Base-by-base conservation (phyloP, 805 yeast species). In the Wickerhamomyces mucosus region DNA sequence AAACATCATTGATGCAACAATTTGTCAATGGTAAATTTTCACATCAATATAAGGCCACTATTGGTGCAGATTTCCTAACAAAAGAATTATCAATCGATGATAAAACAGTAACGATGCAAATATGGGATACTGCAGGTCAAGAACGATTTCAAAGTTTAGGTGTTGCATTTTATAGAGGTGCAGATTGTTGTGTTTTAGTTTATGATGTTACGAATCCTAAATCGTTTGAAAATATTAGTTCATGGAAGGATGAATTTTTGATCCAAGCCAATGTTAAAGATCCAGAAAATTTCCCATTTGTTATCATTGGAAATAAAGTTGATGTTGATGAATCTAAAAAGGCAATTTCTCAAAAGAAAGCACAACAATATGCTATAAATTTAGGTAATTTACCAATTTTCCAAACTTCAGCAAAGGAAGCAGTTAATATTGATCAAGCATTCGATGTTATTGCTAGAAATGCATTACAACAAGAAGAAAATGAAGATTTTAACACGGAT, bases 101-200 rank as follows among this genome's bases (percentile, higher is more conserved):
- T 56, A 50, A 53, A 36, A 48, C 59, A 11, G 69, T 65, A 12
- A 63, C 68, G 6, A 58, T 63, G 60, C 89, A 82, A 59, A 80
- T 92, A 34, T 89, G 98, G 98, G 98, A 89, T 53, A 89, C 98
- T 26, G 97, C 97, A 7, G 98, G 98, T 22, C 98, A 89, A 63
- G 98, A 89, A 59, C 71, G 98, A 49, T 89, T 89, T 68, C 97
- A 92, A 60, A 79, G 94, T 36, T 65, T 89, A 39, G 97, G 97
- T 12, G 96, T 89, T 27, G 97, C 97, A 0, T 89, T 89, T 56
- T 89, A 92, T 58, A 69, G 98, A 48, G 97, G 97, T 22, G 96
- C 97, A 1, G 97, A 92, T 58, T 92, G 97, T 59, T 92, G 97
- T 61, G 96, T 89, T 8, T 67, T 89, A 38, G 94, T 92, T 44